phyloP scores from a whole-genome alignment of 148 eudicot genomes.

The Pharnaceum exiguum region DNA sequence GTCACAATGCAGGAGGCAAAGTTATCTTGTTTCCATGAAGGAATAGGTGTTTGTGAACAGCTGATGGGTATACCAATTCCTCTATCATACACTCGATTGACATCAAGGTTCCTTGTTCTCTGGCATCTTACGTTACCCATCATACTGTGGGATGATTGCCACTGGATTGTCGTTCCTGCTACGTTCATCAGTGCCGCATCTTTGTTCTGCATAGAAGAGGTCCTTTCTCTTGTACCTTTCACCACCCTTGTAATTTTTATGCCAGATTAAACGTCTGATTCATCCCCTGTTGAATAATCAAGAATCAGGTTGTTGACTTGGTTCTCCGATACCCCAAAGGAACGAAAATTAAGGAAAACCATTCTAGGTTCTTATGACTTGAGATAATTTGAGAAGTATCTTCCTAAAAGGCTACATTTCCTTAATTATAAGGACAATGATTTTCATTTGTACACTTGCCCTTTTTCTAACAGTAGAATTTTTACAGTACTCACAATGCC shows the following conservation, averaged over 20 bases:
- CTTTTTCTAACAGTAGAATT: no score
- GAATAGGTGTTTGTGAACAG: conserved; percentile 85
- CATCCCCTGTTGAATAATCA: no score
- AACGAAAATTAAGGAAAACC: background rate
- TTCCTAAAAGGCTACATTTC: no score
- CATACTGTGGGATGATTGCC: conserved; percentile 96
- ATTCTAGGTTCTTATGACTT: no score
- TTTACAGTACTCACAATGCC: no score
- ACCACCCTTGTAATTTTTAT: background rate
- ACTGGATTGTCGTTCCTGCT: conserved; percentile 97
- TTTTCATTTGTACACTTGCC: no score
- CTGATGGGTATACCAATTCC: conserved; percentile 81
- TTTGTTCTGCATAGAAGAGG: conserved; percentile 98
- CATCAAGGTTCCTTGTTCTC: conserved; percentile 87
- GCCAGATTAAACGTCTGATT: background rate
- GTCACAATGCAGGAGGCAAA: conserved; percentile 68
- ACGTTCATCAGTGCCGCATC: conserved; percentile 91
- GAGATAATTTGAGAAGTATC: no score
- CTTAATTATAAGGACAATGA: no score
- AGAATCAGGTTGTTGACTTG: background rate
- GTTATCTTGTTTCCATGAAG: conserved; percentile 78
- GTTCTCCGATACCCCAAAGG: background rate
- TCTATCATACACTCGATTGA: conserved; percentile 92
- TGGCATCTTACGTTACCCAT: conserved; percentile 97
- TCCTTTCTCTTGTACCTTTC: conserved; percentile 21